Evolutionary conservation across 305 asterid genomes (phyloP).

Genomic region (Fraxinus floribunda): DNA sequence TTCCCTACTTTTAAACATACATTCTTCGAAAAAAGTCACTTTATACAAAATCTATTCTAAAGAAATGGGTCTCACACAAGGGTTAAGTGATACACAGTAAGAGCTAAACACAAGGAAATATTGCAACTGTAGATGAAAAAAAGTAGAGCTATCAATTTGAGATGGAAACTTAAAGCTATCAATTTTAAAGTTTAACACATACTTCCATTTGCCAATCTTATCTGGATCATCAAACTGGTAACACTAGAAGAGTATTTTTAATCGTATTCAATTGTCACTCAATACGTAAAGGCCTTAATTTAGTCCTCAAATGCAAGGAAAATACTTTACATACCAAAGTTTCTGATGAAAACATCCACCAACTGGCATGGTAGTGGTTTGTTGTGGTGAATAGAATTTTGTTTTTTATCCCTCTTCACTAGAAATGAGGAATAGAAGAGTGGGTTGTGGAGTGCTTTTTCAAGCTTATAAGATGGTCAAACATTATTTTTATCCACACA

Average conservation of each 20-base stretch:
- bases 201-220: neutral
- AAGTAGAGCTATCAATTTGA: neutral
- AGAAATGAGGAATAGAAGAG: neutral
- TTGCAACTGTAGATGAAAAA: neutral
- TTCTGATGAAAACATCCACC: neutral
- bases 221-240: neutral
- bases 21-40: too few relatives aligned
- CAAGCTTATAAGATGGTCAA: neutral
- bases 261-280: neutral
- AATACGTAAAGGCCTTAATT: neutral
- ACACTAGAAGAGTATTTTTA: neutral
- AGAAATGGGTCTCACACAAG: neutral
- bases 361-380: neutral
- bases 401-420: neutral
- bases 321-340: neutral
- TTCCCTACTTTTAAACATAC: too few relatives aligned
- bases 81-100: neutral
- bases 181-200: neutral
- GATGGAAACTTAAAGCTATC: neutral
- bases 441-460: neutral
- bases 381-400: neutral
- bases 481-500: neutral
- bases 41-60: too few relatives aligned
- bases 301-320: neutral
- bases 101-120: neutral